Conservation (phyloP, 1,284 basidiomycete genomes). For the Moesziomyces globuligerus region DNA sequence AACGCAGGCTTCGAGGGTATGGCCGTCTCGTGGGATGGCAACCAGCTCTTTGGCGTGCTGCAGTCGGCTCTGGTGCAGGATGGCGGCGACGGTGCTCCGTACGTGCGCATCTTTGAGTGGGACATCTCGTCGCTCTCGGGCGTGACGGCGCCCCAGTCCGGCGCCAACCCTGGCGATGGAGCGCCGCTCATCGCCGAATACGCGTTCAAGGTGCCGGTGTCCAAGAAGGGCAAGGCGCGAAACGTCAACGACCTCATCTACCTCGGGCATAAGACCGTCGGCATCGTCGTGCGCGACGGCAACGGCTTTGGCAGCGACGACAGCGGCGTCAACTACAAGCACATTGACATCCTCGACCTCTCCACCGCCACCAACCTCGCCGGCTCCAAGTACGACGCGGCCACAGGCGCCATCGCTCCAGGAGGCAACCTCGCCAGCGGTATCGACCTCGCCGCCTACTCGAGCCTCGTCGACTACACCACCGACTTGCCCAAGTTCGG, state of each 20-base stretch:
- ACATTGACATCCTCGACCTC: constrained; percentile 68
- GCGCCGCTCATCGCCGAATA: constrained; percentile 71
- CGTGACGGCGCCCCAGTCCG: constrained; percentile 38
- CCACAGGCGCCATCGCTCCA: constrained; percentile 72
- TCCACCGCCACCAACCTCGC: constrained; percentile 77
- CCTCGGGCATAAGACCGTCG: constrained; percentile 65
- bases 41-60: constrained; percentile 74
- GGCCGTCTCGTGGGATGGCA: constrained; percentile 72
- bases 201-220: constrained; percentile 74
- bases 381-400: constrained; percentile 73
- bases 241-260: constrained; percentile 74
- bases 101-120: constrained; percentile 38
- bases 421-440: constrained; percentile 71
- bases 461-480: constrained; percentile 71
- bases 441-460: constrained; percentile 72
- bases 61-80: constrained; percentile 77
- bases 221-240: constrained; percentile 72
- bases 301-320: constrained; percentile 74
- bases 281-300: constrained; percentile 73
- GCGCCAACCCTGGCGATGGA: constrained; percentile 67
- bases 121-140: constrained; percentile 30
- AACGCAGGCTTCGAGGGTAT: constrained; percentile 76
- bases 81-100: constrained; percentile 65
- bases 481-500: constrained; percentile 74
- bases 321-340: constrained; percentile 71